Base-by-base conservation (phyloP, 2,329 filamentous ascomycete species). In the Alternaria brassicicola region DNA sequence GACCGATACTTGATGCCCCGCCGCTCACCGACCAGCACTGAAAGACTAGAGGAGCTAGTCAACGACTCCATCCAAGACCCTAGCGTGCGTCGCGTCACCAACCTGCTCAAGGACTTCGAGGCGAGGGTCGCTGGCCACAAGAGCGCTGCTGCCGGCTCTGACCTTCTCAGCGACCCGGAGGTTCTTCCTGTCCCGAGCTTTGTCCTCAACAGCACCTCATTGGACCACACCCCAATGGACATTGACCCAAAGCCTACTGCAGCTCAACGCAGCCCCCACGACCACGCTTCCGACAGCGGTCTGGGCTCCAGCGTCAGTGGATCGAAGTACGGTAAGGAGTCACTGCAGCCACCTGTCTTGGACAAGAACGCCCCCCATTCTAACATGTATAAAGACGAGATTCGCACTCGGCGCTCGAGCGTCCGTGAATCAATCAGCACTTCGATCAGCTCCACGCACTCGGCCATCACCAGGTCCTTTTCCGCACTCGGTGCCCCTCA, bases 241-340 rank as follows among this genome's bases (percentile, higher is more conserved):
- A 66, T 77, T 59, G 76, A 76, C 72, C 63, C 64, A 57, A 87
- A 72, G 80, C 81, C 70, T 23, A 49, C 62, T 52, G 58, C 63
- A 55, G 62, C 61, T 41, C 68, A 71, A 59, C 83, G 82, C 41
- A 70, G 57, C 67, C 65, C 67, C 57, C 84, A 88, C 72, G 85
- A 88, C 71, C 89, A 93, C 78, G 86, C 86, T 58, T 95, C 92
- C 15, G 93, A 97, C 80, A 96, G 93, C 76, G 93, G 92, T 52
- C 83, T 97, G 63, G 93, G 93, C 51, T 90, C 92, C 41, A 97
- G 93, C 39, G 84, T 97, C 70, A 85, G 83, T 60, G 90, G 86
- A 49, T 75, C 75, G 46, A 83, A 74, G 66, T 67, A 76, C 67
- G 76, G 76, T 79, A 78, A 74, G 71, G 53, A 55, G 28, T 47